Evolutionary conservation across 352 stramenopile species (phyloP), one percentile per base, ranked within the genome.

Genomic region (Phytopythium sindhum): DNA sequence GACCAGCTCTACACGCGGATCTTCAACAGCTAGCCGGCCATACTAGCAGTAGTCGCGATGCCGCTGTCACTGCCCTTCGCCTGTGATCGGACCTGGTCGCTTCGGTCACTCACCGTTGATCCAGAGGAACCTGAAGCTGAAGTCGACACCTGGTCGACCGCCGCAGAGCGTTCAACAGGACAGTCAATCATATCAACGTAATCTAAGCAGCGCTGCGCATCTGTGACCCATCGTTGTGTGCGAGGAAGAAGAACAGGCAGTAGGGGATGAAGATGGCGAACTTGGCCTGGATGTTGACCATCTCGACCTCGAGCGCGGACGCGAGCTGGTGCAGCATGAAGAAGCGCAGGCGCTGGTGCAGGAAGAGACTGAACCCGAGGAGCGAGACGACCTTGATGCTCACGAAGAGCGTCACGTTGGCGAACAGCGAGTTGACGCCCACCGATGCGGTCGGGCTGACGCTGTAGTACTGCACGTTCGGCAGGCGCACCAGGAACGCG

Each of bases 1-100:
- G 86, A 95, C 63, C 80, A 91, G 57, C 70, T 95, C n/a, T 95
- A 95, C 70, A 95, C 86, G 64, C 84, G 86, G 33, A 93, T 95
- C 48, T 95, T 95, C 64, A 95, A 93, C 64, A 95, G 86, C 57
- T 89, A 66, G 66, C 10, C 21, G 31, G 0, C 4, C 10, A 4
- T n/a, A n/a, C 2, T 41, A 1, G 19, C 19, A 41, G 14, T 26
- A 53, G 48, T 35, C 0, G 48, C 4, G 11, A 3, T 9, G 21
- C 7, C 23, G n/a, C n/a, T n/a, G n/a, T n/a, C n/a, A n/a, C n/a
- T n/a, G n/a, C n/a, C n/a, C n/a, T n/a, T n/a, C n/a, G n/a, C n/a
- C n/a, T n/a, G n/a, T n/a, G n/a, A n/a, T n/a, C n/a, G n/a, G n/a
- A n/a, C n/a, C n/a, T 53, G n/a, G 6, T 53, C n/a, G 45, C 45